Percentiles rank a stretch among this genome's conserved stretches.
Conservation (phyloP, 192 early-diverging fungal genomes). For the Coemansia sp. region DNA sequence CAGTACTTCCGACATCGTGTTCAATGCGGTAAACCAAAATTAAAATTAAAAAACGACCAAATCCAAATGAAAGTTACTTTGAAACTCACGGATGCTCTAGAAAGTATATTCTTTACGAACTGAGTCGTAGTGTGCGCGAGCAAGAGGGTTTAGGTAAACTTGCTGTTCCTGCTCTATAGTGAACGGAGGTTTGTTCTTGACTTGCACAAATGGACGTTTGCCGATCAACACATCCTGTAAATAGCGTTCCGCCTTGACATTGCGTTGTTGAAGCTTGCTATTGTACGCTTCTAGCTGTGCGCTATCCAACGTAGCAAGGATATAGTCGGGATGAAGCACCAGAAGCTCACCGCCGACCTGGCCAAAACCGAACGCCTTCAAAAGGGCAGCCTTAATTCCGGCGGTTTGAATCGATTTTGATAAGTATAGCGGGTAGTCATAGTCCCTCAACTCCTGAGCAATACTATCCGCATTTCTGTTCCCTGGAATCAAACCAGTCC, state of each 20-base stretch:
- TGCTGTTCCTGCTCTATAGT: slow-evolving; percentile 20
- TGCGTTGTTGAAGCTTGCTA: slow-evolving; percentile 6
- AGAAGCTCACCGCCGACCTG: slow-evolving; percentile 68
- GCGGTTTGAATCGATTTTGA: slow-evolving; percentile 64
- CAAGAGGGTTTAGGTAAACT: slow-evolving; percentile 18
- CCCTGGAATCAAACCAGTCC: slow-evolving; percentile 83
- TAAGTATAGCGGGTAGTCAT: slow-evolving; percentile 78
- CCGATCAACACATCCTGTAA: slow-evolving; percentile 32
- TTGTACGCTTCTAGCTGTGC: slow-evolving; percentile 19
- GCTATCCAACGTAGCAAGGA: slow-evolving; percentile 39
- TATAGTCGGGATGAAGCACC: slow-evolving; percentile 65
- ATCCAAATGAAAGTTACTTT: neutral
- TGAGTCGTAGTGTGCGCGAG: slow-evolving; percentile 18
- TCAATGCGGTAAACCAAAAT: neutral
- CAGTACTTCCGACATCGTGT: neutral
- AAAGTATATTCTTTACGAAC: slow-evolving; percentile 16
- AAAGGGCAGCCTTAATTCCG: slow-evolving; percentile 63
- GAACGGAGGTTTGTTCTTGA: slow-evolving; percentile 25
- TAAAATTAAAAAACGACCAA: neutral
- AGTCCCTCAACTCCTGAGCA: slow-evolving; percentile 63
- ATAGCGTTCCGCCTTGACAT: slow-evolving; percentile 10
- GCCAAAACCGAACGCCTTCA: slow-evolving; percentile 70
- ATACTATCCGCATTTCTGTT: slow-evolving; percentile 72
- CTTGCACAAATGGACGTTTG: slow-evolving; percentile 34
- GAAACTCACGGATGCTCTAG: neutral